A percentile compares a stretch with the other conserved stretches of the same genome.
These are phyloP conservation scores for Trichoderma atrobrunneum DNA, from an alignment of 2,329 filamentous ascomycete genomes.

Conservation along the genomic window DNA sequence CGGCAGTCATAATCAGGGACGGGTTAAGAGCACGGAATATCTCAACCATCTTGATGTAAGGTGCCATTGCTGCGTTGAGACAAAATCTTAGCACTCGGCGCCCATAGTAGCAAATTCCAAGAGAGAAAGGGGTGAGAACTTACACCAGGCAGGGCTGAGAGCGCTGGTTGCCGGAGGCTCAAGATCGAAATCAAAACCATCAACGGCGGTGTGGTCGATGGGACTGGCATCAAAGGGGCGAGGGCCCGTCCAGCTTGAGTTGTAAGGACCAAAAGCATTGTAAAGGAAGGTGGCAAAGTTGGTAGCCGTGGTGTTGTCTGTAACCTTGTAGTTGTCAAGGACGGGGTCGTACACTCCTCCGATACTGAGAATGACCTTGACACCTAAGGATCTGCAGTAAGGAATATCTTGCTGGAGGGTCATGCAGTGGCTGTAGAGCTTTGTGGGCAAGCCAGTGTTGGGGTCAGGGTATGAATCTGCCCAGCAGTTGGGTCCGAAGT, in stretches of 20 bases:
- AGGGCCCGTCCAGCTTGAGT: slow-evolving; percentile 32
- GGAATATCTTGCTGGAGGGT: slow-evolving; percentile 39
- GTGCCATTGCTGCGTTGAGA: slow-evolving; percentile 30
- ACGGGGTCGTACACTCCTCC: slow-evolving; percentile 33
- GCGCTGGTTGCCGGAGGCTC: slow-evolving; percentile 28
- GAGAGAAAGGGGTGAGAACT: slow-evolving; percentile 1
- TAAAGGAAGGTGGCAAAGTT: slow-evolving; percentile 41
- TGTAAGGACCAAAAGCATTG: slow-evolving; percentile 38
- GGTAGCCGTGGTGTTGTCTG: slow-evolving; percentile 30
- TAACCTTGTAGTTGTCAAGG: slow-evolving; percentile 35
- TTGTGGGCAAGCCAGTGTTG: slow-evolving; percentile 25
- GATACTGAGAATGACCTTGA: slow-evolving; percentile 44
- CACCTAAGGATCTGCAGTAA: slow-evolving; percentile 40
- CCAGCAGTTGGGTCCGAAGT: slow-evolving; percentile 41
- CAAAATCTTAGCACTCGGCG: not conserved
- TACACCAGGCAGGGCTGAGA: slow-evolving; percentile 25
- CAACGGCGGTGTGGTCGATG: slow-evolving; percentile 31
- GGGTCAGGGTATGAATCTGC: slow-evolving; percentile 26
- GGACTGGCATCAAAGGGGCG: slow-evolving; percentile 39
- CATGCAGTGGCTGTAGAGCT: slow-evolving; percentile 37
- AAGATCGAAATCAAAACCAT: slow-evolving; percentile 46
- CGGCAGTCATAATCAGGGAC: slow-evolving; percentile 40
- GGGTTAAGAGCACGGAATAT: slow-evolving; percentile 33
- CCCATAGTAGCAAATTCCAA: not conserved
- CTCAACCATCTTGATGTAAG: slow-evolving; percentile 40